Evolutionary conservation across 352 stramenopile genomes (phyloP).

Genomic region (Phytophthora cactorum): DNA sequence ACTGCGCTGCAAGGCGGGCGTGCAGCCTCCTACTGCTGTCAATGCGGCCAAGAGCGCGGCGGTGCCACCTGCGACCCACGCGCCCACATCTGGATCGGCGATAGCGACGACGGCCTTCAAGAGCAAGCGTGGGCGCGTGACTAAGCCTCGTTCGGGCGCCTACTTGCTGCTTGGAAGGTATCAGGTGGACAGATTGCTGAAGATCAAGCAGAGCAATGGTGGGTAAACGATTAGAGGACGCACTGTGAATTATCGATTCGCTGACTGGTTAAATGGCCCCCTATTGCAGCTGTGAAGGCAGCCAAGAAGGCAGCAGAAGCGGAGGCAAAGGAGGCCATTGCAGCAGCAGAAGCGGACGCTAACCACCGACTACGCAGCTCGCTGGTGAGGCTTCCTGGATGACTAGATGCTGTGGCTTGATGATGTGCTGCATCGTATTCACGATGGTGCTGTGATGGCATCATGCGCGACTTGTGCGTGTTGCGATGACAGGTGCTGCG

Average conservation of each 20-base stretch:
- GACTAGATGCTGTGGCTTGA: not conserved
- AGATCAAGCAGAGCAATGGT: constrained; percentile 39
- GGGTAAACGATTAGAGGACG: not conserved
- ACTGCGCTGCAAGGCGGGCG: constrained; percentile 25
- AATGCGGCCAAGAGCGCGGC: constrained; percentile 21
- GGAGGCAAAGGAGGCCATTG: constrained; percentile 31
- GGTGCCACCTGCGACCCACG: constrained; percentile 1
- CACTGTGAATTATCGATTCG: not conserved
- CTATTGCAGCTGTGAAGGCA: constrained; percentile 21
- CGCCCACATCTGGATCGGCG: constrained; percentile 6
- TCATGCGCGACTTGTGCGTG: not conserved
- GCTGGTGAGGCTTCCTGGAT: constrained; percentile 26
- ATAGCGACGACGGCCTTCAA: constrained; percentile 12
- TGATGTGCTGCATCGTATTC: constrained; percentile 20
- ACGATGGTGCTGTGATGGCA: constrained; percentile 1
- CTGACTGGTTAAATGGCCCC: constrained; percentile 1
- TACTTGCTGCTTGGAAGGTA: constrained; percentile 34
- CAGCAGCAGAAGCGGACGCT: constrained; percentile 35
- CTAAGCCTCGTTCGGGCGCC: constrained; percentile 15
- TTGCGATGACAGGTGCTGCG: constrained; percentile 56
- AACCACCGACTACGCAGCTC: constrained; percentile 42
- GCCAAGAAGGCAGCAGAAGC: constrained; percentile 41
- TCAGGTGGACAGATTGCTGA: constrained; percentile 38
- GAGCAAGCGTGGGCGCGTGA: constrained; percentile 27
- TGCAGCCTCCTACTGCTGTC: constrained; percentile 5